Evolutionary conservation across 805 yeast species (phyloP).

Genomic region (Ogataea naganishii): DNA sequence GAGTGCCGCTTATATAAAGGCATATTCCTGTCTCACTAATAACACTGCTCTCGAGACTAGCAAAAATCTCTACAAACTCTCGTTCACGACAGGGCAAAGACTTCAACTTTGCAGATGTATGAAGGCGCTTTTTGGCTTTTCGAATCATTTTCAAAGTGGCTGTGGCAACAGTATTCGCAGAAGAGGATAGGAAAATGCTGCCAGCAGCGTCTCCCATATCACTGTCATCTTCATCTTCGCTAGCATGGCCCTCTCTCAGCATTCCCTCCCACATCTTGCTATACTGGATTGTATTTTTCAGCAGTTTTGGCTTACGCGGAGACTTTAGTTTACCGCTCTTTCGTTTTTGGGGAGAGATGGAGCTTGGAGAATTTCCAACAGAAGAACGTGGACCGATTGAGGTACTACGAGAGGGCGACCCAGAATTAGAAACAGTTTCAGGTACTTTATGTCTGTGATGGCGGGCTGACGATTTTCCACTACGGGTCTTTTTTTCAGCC

Average conservation of each 20-base stretch:
- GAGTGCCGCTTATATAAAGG: conserved; percentile 89
- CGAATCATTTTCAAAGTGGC: conserved; percentile 14
- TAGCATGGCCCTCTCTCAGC: conserved; percentile 2
- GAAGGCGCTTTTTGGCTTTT: conserved; percentile 31
- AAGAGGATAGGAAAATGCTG: too few relatives aligned
- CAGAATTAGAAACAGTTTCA: too few relatives aligned
- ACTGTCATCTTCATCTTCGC: conserved; percentile 7
- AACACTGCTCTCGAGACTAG: conserved; percentile 64
- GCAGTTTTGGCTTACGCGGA: too few relatives aligned
- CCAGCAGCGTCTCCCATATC: too few relatives aligned
- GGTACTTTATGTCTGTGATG: neutral
- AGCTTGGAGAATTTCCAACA: too few relatives aligned
- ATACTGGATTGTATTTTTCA: too few relatives aligned
- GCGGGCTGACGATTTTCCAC: conserved; percentile 2
- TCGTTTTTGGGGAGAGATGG: too few relatives aligned
- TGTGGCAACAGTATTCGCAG: too few relatives aligned
- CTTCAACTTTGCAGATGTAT: conserved; percentile 30
- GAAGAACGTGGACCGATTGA: too few relatives aligned
- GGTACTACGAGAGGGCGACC: too few relatives aligned
- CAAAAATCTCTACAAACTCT: conserved; percentile 65
- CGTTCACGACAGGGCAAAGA: conserved; percentile 80
- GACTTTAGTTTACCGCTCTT: too few relatives aligned
- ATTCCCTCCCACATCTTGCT: too few relatives aligned
- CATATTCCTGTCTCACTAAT: conserved; percentile 70
- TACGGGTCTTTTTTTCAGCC: conserved; percentile 1